These are phyloP conservation scores for Phialocephala sp. DNA, from an alignment of 2,329 filamentous ascomycete species.

Conservation along the genomic window DNA sequence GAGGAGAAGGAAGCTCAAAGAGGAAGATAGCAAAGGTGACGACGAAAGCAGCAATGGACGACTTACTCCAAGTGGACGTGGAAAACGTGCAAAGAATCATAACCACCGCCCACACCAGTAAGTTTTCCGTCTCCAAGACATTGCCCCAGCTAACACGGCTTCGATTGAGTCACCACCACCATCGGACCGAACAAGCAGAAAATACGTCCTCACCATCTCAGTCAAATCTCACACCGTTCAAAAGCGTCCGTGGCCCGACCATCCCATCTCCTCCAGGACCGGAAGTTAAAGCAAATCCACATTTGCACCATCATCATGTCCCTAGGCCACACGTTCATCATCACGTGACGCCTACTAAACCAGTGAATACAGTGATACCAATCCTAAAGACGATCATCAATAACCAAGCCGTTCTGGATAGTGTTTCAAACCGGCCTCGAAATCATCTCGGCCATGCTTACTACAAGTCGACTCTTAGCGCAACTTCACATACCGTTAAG, in stretches of 20 bases:
- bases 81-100: constrained; percentile 72
- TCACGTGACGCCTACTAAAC: constrained; percentile 41
- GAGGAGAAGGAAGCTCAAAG: constrained; percentile 74
- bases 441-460: constrained; percentile 84
- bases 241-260: constrained; percentile 54
- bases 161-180: constrained; percentile 60
- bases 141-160: constrained; percentile 31
- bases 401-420: constrained; percentile 73
- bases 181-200: constrained; percentile 56
- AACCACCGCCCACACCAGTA: constrained; percentile 64
- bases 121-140: constrained; percentile 42
- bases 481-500: constrained; percentile 53
- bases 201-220: constrained; percentile 51
- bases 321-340: constrained; percentile 49
- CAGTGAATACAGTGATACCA: constrained; percentile 51
- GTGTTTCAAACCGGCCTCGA: constrained; percentile 72
- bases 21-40: constrained; percentile 72
- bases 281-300: constrained; percentile 26
- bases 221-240: constrained; percentile 52
- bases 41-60: constrained; percentile 72
- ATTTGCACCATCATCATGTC: constrained; percentile 41
- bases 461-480: constrained; percentile 72
- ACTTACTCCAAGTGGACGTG: constrained; percentile 61
- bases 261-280: constrained; percentile 52
- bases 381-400: constrained; percentile 71